These are phyloP conservation scores for Quercus parvula DNA, from an alignment of 306 rosid genomes.

Conservation along the genomic window DNA sequence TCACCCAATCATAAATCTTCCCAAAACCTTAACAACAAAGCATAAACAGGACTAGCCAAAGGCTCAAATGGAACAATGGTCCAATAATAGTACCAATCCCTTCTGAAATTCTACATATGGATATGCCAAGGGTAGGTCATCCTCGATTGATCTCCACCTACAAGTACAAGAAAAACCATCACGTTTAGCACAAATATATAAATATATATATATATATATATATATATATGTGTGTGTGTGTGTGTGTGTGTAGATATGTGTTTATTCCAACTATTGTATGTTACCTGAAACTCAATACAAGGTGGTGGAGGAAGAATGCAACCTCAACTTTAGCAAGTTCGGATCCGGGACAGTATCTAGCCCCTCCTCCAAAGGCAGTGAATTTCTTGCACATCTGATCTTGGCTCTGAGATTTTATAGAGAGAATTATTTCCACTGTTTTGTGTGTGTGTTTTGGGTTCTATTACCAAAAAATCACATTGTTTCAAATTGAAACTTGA, in stretches of 20 bases:
- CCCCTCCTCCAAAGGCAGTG: constrained; percentile 39
- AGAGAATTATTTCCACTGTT: background rate
- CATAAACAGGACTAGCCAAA: background rate
- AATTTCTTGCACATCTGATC: constrained; percentile 31
- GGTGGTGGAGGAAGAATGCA: constrained; percentile 37
- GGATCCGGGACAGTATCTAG: constrained; percentile 37
- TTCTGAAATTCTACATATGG: constrained; percentile 37
- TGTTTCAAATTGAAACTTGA: too few species aligned
- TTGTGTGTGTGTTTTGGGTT: too few species aligned
- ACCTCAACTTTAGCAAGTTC: constrained; percentile 35
- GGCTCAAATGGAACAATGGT: constrained; percentile 13
- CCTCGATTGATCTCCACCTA: constrained; percentile 35
- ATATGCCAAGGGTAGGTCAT: constrained; percentile 28
- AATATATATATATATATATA: background rate
- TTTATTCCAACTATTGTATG: background rate
- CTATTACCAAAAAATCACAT: too few species aligned
- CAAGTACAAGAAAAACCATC: background rate
- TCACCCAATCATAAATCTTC: background rate
- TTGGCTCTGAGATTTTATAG: constrained; percentile 9
- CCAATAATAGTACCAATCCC: constrained; percentile 22
- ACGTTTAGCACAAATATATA: background rate
- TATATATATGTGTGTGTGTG: fast-evolving
- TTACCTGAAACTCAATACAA: constrained; percentile 33
- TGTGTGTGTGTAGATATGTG: background rate
- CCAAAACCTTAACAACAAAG: background rate